Percentiles rank a stretch among this genome's conserved stretches.
Conservation (phyloP, 192 early-diverging fungal species). For the Coemansia sp. region DNA sequence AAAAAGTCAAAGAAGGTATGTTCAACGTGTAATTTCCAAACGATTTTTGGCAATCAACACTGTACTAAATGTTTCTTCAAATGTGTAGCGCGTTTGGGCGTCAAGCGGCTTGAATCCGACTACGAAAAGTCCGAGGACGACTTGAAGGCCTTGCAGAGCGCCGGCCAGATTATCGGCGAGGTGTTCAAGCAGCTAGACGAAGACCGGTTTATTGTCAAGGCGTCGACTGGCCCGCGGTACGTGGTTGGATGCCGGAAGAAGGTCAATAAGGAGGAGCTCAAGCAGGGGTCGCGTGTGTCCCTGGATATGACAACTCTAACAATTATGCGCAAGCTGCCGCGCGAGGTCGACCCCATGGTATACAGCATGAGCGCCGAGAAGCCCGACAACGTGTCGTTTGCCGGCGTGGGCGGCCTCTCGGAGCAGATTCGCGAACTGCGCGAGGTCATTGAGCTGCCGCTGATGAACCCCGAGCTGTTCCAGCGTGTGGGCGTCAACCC, state of each 20-base stretch:
- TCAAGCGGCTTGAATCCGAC: slow-evolving; percentile 85
- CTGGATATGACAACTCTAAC: slow-evolving; percentile 99
- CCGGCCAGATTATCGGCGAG: slow-evolving; percentile 99
- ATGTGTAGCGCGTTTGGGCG: slow-evolving; percentile 68
- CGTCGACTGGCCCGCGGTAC: slow-evolving; percentile 94
- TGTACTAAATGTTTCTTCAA: no score
- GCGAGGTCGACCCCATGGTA: slow-evolving; percentile 98
- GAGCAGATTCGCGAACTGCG: slow-evolving; percentile 98
- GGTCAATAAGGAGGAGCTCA: slow-evolving; percentile 93
- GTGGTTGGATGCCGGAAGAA: slow-evolving; percentile 96
- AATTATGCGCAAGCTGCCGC: slow-evolving; percentile 98
- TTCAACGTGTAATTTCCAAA: neutral
- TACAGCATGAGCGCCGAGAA: slow-evolving; percentile 99
- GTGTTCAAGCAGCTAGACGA: slow-evolving; percentile 97
- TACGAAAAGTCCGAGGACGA: slow-evolving; percentile 97
- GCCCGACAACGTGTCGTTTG: slow-evolving; percentile 93
- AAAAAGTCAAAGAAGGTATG: slow-evolving; percentile 86
- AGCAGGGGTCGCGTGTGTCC: slow-evolving; percentile 96
- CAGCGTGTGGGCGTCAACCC: slow-evolving; percentile 97
- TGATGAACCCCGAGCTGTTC: slow-evolving; percentile 99
- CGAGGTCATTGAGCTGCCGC: slow-evolving; percentile 98
- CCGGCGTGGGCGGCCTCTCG: slow-evolving; percentile 91
- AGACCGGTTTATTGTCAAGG: slow-evolving; percentile 97
- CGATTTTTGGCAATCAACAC: no score
- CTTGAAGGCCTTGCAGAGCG: slow-evolving; percentile 96